phyloP scores from a whole-genome alignment of 495 filamentous ascomycete genomes.

The Aspergillus campestris region DNA sequence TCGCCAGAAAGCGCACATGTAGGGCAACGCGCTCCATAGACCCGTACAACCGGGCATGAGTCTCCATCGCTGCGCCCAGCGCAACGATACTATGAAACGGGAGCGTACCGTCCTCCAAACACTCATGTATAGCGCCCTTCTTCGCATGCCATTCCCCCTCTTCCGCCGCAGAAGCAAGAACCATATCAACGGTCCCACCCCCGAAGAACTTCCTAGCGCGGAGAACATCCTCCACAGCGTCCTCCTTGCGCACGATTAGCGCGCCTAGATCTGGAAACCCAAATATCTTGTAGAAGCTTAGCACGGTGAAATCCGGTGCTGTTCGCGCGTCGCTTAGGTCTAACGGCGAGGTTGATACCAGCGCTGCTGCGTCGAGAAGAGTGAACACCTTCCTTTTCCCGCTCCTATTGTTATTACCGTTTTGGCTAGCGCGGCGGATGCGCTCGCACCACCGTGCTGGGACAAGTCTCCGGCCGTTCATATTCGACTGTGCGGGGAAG shows the following conservation, averaged over 20 bases:
- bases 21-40: constrained; percentile 60
- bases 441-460: constrained; percentile 60
- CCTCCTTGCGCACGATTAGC: constrained; percentile 66
- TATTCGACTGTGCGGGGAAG: constrained; percentile 87
- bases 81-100: constrained; percentile 86
- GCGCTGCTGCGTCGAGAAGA: constrained; percentile 82
- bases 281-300: constrained; percentile 97
- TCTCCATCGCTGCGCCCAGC: constrained; percentile 60
- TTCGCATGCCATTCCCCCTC: constrained; percentile 56
- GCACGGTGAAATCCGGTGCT: constrained; percentile 78
- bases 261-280: constrained; percentile 90
- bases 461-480: constrained; percentile 68
- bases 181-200: constrained; percentile 90
- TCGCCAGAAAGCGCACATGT: constrained; percentile 64
- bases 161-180: constrained; percentile 19
- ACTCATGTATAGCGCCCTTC: constrained; percentile 69
- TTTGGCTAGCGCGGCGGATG: constrained; percentile 26
- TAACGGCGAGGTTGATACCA: constrained; percentile 68
- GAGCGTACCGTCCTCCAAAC: constrained; percentile 82
- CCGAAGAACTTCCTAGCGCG: constrained; percentile 72
- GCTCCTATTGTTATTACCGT: constrained; percentile 5
- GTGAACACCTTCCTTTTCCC: constrained; percentile 44
- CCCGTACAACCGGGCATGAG: constrained; percentile 60
- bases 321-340: constrained; percentile 52
- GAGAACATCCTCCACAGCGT: constrained; percentile 48